Percentiles rank a stretch among this genome's conserved stretches.
Conservation (phyloP, 805 yeast genomes). For the Kockiozyma suomiensis region DNA sequence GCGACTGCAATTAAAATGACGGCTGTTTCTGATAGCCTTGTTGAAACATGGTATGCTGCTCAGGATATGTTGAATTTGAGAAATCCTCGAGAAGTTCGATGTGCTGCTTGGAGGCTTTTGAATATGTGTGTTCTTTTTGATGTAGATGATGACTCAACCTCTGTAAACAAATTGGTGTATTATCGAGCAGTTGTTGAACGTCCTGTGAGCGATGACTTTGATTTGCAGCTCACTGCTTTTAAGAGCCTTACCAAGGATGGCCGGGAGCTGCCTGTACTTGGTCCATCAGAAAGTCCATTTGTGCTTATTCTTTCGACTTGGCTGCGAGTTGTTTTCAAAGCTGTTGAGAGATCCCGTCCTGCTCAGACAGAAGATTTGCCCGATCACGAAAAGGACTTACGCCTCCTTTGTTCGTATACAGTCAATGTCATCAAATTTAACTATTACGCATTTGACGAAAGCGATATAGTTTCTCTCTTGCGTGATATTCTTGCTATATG, state of each 20-base stretch:
- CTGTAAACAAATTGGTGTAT: slow-evolving; percentile 56
- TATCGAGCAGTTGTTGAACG: slow-evolving; percentile 62
- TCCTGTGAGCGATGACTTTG: slow-evolving; percentile 54
- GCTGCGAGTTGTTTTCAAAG: slow-evolving; percentile 42
- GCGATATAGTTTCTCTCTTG: slow-evolving; percentile 45
- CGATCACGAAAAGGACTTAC: slow-evolving; percentile 37
- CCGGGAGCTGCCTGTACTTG: slow-evolving; percentile 54
- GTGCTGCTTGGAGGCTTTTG: slow-evolving; percentile 57
- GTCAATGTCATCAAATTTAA: slow-evolving; percentile 54
- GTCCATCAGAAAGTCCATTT: slow-evolving; percentile 50
- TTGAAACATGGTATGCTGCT: slow-evolving; percentile 77
- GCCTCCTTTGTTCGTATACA: slow-evolving; percentile 39
- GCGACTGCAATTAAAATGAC: slow-evolving; percentile 54
- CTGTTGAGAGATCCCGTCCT: slow-evolving; percentile 32
- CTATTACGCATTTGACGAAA: slow-evolving; percentile 50
- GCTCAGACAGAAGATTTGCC: neutral
- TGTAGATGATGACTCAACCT: slow-evolving; percentile 45
- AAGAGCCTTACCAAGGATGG: slow-evolving; percentile 56
- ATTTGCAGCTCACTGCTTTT: slow-evolving; percentile 53
- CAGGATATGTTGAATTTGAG: slow-evolving; percentile 52
- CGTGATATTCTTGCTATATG: slow-evolving; percentile 46
- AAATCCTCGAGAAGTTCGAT: slow-evolving; percentile 45
- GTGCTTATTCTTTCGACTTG: slow-evolving; percentile 46
- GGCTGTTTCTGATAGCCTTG: slow-evolving; percentile 55
- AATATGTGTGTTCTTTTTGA: slow-evolving; percentile 58